Evolutionary conservation across 495 filamentous ascomycete genomes (phyloP), one percentile per base, ranked within the genome.

Genomic region (Lasiosphaeria hispida): DNA sequence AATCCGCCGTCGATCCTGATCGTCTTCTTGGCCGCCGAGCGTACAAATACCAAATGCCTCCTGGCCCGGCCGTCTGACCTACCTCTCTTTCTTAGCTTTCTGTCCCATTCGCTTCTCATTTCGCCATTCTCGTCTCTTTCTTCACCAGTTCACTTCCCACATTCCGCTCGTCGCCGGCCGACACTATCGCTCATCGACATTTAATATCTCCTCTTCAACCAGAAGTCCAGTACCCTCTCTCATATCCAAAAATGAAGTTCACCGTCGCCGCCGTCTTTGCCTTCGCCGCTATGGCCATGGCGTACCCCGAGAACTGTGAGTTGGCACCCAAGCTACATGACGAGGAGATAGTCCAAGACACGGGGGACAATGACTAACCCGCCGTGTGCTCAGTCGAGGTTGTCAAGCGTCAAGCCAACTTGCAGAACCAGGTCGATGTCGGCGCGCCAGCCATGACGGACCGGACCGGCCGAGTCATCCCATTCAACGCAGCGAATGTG

Each of bases 201-300:
- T 48, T 36, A 39, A 23, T n/a, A 44, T 44, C 53, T 43, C 40
- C 45, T 62, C 30, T 60, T 60, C 49, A 61, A 40, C 43, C 63
- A 38, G 48, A 53, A 58, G 52, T 36, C 60, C 59, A 63, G 52
- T 17, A 34, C 17, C 30, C 17, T 37, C n/a, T 34, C 41, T 36
- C 57, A 43, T 63, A 64, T 68, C 70, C 75, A 80, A 71, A 71
- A 60, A 83, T 83, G 80, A 77, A 83, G 76, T 76, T 76, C 72
- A 71, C 73, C 30, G 19, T 73, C 55, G 63, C 76, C 60, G 58
- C 72, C 63, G 50, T 81, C 58, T 57, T 81, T 67, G 69, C 78
- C 50, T 66, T 81, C 56, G 72, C 75, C 66, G 66, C 77, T 64
- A 51, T 77, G 64, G 76, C 74, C 60, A 61, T 76, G 65, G 78